phyloP scores from a whole-genome alignment of 2,329 filamentous ascomycete genomes.

The Alternaria infectoria region DNA sequence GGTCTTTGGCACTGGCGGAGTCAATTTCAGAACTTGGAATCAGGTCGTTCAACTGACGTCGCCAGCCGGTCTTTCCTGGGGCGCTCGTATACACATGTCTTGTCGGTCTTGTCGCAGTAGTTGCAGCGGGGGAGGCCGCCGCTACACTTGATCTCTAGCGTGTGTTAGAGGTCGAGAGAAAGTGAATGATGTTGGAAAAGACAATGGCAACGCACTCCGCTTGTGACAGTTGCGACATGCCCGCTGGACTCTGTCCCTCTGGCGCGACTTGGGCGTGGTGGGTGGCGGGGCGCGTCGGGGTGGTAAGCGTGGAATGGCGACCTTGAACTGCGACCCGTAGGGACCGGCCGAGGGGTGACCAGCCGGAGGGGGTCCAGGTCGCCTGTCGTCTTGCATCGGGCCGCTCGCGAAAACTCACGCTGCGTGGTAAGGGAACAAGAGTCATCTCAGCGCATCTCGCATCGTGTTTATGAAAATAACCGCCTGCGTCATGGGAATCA shows the following conservation, averaged over 20 bases:
- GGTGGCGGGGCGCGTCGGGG: conserved; percentile 9
- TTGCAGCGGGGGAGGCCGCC: conserved; percentile 39
- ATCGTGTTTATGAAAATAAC: background rate
- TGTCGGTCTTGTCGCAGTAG: conserved; percentile 34
- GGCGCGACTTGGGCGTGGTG: conserved; percentile 5
- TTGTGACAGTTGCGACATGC: conserved; percentile 23
- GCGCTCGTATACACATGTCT: conserved; percentile 37
- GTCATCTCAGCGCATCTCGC: background rate
- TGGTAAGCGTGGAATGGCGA: conserved; percentile 13
- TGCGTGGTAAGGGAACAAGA: background rate
- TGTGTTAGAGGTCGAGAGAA: background rate
- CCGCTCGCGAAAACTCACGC: conserved; percentile 1
- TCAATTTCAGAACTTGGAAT: background rate
- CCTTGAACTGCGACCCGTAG: conserved; percentile 5
- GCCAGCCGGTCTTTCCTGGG: conserved; percentile 38
- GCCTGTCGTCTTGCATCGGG: conserved; percentile 11
- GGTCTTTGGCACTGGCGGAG: conserved; percentile 16
- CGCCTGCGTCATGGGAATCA: conserved; percentile 6
- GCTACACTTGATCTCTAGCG: conserved; percentile 44
- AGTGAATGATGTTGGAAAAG: background rate
- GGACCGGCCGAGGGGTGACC: background rate
- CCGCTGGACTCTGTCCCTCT: conserved; percentile 11
- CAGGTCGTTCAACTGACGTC: conserved; percentile 17
- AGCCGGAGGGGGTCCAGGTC: background rate
- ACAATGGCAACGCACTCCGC: conserved; percentile 12